phyloP scores from a whole-genome alignment of 208 protist species.

The Hexamita inflata region DNA sequence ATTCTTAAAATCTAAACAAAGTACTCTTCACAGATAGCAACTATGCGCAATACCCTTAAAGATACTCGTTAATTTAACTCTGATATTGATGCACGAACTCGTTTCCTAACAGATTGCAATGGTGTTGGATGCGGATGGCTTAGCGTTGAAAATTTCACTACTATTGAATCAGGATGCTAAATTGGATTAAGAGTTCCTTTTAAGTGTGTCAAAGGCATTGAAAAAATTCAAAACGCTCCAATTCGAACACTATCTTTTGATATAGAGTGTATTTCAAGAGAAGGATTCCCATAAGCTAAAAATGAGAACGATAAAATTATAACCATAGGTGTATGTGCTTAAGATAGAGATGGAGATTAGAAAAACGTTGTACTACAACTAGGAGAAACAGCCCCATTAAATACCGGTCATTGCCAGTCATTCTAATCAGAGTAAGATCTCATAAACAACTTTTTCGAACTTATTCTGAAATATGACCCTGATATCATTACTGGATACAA shows the following conservation, averaged over 20 bases:
- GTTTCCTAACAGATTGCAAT: not conserved
- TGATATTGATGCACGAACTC: not conserved
- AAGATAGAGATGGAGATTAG: not conserved
- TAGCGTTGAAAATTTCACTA: not conserved
- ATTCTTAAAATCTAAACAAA: not conserved
- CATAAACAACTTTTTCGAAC: conserved; percentile 54
- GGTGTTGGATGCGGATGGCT: not conserved
- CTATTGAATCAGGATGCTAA: not conserved
- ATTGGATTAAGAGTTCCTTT: no score
- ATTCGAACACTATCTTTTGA: conserved; percentile 10
- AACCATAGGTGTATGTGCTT: not conserved
- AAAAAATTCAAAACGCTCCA: not conserved
- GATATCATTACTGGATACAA: conserved; percentile 96
- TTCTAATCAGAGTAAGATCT: conserved; percentile 72
- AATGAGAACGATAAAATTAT: conserved; percentile 1
- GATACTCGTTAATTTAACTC: not conserved
- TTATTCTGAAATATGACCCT: conserved; percentile 62
- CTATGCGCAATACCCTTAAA: not conserved
- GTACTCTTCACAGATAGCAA: not conserved
- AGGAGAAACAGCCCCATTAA: conserved; percentile 7
- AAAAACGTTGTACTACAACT: not conserved
- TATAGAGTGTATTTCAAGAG: not conserved
- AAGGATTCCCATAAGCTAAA: not conserved
- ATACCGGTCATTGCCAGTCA: conserved; percentile 58
- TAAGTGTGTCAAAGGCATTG: not conserved